Base-by-base conservation (phyloP, 345 rosid genomes). In the Cochlearia excelsa region DNA sequence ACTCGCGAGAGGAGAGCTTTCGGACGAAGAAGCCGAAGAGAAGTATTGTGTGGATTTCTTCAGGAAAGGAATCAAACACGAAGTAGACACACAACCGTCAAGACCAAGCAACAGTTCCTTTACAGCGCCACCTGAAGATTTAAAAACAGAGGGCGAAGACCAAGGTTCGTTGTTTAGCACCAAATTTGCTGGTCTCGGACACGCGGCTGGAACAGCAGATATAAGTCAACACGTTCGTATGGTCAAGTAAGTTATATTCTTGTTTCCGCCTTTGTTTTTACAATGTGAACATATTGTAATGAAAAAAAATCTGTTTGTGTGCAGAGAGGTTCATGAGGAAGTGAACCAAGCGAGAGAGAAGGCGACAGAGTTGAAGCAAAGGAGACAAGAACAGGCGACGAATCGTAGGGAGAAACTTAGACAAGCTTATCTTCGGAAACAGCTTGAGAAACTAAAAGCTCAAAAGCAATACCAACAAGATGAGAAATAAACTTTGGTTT, bases 311-410 rank as follows among this genome's bases (percentile, higher is more conserved):
- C 0, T 54, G 11, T 58, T 39, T 63, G 33, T 8, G 4, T 63
- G 28, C 81, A 87, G 96, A 74, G 94, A 93, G 73, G 90, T 93
- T 73, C 99, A 89, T 66, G 87, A 77, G 73, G 95, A 89, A 84
- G 99, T 68, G 37, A 87, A 81, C 74, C 77, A 83, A 66, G 99
- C 94, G 0, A 83, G 96, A 73, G 97, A 84, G 72, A 75, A 78
- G 73, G 84, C 58, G 5, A 81, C 83, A 1, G 95, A 80, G 69
- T 67, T 89, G 45, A 84, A 89, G 72, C 46, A 74, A 71, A 84
- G 71, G 49, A 79, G 97, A 72, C 96, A 82, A 69, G 91, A 80
- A 52, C 90, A 82, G 59, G 92, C 87, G 53, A 77, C 72, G 33
- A 81, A 80, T 56, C 85, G 89, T 28, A 83, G 88, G 7, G 94